These are phyloP conservation scores for Hygrophila difformis DNA, from an alignment of 257 asterid species.

Conservation along the genomic window DNA sequence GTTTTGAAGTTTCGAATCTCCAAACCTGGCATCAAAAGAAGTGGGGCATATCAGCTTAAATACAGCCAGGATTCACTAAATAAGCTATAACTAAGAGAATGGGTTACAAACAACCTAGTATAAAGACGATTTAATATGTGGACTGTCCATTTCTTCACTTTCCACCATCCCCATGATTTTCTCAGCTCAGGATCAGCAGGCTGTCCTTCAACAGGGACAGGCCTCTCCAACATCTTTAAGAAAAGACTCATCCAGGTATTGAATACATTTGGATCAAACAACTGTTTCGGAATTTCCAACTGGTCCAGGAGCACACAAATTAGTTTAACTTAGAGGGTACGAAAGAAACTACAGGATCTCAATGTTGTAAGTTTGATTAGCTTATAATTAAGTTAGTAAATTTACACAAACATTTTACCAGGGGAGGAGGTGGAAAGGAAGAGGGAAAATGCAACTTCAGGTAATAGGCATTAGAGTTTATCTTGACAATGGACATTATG, in stretches of 20 bases:
- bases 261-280: constrained; percentile 83
- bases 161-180: constrained; percentile 99
- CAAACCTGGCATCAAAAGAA: constrained; percentile 44
- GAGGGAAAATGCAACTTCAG: too few species aligned
- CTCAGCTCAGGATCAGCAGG: constrained; percentile 84
- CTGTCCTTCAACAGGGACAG: constrained; percentile 90
- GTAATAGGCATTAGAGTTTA: too few species aligned
- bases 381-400: too few species aligned
- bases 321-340: not conserved
- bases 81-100: not conserved
- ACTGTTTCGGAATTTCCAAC: constrained; percentile 95
- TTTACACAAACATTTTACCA: too few species aligned
- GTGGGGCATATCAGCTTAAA: not conserved
- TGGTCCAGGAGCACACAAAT: constrained; percentile 16
- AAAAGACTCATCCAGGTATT: constrained; percentile 96
- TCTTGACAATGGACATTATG: not conserved
- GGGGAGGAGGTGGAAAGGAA: too few species aligned
- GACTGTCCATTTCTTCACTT: constrained; percentile 97
- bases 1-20: constrained; percentile 86
- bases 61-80: not conserved
- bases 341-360: too few species aligned
- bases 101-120: constrained; percentile 63
- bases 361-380: too few species aligned
- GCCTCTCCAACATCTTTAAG: constrained; percentile 82
- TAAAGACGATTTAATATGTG: constrained; percentile 89